These are phyloP conservation scores for Platanus orientalis DNA, from an alignment of 164 flowering plant genomes.

Conservation along the genomic window DNA sequence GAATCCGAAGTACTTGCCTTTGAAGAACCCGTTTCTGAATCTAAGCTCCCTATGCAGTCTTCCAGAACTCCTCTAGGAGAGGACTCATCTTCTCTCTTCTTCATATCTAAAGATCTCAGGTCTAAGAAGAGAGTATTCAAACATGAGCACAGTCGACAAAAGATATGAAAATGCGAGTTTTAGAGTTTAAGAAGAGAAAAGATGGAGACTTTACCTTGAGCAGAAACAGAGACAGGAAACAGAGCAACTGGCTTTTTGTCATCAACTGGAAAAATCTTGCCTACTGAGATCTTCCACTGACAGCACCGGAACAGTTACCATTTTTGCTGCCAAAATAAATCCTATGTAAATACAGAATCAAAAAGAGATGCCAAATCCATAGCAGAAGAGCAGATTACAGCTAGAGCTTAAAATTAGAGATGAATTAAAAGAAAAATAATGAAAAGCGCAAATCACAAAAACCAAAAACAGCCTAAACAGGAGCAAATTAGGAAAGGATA, in stretches of 20 bases:
- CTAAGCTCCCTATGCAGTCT: conserved; percentile 33
- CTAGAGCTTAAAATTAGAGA: neutral
- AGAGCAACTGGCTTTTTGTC: conserved; percentile 11
- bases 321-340: conserved; percentile 2
- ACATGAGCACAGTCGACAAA: no score
- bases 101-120: conserved; percentile 16
- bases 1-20: conserved; percentile 46
- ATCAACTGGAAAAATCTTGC: conserved; percentile 11
- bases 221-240: conserved; percentile 24
- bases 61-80: conserved; percentile 61
- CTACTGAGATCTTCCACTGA: conserved; percentile 9
- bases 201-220: conserved; percentile 31
- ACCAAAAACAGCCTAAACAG: no score
- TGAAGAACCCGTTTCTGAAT: conserved; percentile 27
- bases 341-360: neutral
- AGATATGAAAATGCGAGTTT: neutral
- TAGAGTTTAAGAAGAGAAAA: neutral
- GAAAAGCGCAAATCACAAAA: no score
- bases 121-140: conserved; percentile 5
- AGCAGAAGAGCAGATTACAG: neutral
- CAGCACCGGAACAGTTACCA: conserved; percentile 1
- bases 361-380: no score
- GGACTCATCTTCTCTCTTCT: conserved; percentile 20
- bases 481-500: no score
- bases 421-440: neutral